These are phyloP conservation scores for Hypholoma fasciculare DNA, from an alignment of 768 basidiomycete genomes.

Conservation along the genomic window DNA sequence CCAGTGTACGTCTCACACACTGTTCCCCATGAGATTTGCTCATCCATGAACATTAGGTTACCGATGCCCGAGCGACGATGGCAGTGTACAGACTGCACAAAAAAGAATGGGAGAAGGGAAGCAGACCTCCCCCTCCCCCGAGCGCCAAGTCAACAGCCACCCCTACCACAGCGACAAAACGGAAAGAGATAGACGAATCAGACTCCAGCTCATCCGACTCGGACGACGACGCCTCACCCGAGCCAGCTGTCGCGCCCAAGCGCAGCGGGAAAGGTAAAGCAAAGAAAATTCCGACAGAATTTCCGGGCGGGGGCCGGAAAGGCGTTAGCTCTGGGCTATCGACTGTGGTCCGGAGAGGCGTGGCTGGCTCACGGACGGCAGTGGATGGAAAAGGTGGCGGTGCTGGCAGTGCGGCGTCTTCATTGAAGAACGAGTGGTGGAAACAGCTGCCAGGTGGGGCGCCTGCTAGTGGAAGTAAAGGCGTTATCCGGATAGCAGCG, in stretches of 20 bases:
- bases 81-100: conserved; percentile 85
- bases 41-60: conserved; percentile 54
- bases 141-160: conserved; percentile 2
- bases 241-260: conserved; percentile 12
- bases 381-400: conserved; percentile 1
- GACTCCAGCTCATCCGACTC: conserved; percentile 4
- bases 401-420: conserved; percentile 1
- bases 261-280: conserved; percentile 9
- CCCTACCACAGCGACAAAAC: conserved; percentile 1
- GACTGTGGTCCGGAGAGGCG: conserved; percentile 41
- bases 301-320: conserved; percentile 57
- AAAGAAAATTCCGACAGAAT: conserved; percentile 15
- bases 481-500: conserved; percentile 14
- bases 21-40: background rate
- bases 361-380: conserved; percentile 6
- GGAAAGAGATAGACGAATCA: conserved; percentile 10
- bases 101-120: conserved; percentile 77
- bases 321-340: conserved; percentile 66
- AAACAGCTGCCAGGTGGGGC: conserved; percentile 33
- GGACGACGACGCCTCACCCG: conserved; percentile 6
- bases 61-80: conserved; percentile 94
- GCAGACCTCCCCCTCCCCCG: conserved; percentile 20
- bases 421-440: conserved; percentile 43
- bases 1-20: conserved; percentile 61
- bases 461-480: conserved; percentile 1